Evolutionary conservation across 108 stramenopile genomes (phyloP).

Genomic region (Skeletonema marinoi): DNA sequence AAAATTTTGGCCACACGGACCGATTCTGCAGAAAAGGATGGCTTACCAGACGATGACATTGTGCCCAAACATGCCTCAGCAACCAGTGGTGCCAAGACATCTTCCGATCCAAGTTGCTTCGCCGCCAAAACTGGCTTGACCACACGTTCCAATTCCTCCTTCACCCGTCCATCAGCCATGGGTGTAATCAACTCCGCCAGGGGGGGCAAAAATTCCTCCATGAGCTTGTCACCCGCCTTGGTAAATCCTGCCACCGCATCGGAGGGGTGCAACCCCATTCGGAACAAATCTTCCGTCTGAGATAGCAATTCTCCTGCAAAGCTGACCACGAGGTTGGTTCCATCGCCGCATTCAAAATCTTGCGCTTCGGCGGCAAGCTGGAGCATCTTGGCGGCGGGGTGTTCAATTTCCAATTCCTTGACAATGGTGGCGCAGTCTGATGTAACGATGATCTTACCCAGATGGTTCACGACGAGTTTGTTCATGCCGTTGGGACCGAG

Average conservation of each 20-base stretch:
- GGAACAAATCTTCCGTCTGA: slow-evolving; percentile 91
- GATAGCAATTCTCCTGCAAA: slow-evolving; percentile 92
- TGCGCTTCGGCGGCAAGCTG: slow-evolving; percentile 93
- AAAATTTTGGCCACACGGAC: slow-evolving; percentile 96
- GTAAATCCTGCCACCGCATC: slow-evolving; percentile 94
- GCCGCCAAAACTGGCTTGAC: slow-evolving; percentile 87
- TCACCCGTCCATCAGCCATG: slow-evolving; percentile 56
- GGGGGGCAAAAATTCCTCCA: slow-evolving; percentile 72
- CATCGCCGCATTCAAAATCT: slow-evolving; percentile 95
- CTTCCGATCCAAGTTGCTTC: slow-evolving; percentile 90
- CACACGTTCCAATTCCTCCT: slow-evolving; percentile 57
- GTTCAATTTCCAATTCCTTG: slow-evolving; percentile 95
- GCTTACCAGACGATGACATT: slow-evolving; percentile 58
- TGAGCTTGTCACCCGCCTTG: slow-evolving; percentile 67
- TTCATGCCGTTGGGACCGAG: slow-evolving; percentile 98
- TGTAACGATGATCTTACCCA: slow-evolving; percentile 98
- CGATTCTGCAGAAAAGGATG: slow-evolving; percentile 72
- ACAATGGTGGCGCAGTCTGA: slow-evolving; percentile 96
- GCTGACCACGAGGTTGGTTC: slow-evolving; percentile 91
- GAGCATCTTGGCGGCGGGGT: slow-evolving; percentile 98
- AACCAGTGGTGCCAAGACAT: slow-evolving; percentile 88
- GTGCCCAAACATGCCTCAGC: slow-evolving; percentile 91
- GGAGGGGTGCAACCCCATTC: slow-evolving; percentile 90
- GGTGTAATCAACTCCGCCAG: slow-evolving; percentile 55
- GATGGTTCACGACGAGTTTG: slow-evolving; percentile 98